These are phyloP conservation scores for Chamaecyparis obtusa DNA, from an alignment of 75 land plant species.

Conservation along the genomic window DNA sequence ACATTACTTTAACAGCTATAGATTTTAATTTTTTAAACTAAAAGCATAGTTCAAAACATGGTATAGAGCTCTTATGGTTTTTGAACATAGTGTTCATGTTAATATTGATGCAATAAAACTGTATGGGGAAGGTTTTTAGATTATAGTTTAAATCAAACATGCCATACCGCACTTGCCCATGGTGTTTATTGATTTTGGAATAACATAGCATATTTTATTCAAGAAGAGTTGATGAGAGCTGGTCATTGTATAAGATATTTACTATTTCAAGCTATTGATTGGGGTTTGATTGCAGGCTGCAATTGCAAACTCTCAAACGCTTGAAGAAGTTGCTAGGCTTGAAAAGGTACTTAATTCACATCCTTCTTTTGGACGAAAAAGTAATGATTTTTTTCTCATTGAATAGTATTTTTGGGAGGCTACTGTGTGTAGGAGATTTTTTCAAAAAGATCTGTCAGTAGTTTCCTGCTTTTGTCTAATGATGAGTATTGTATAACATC, in stretches of 20 bases:
- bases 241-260: background rate
- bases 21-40: background rate
- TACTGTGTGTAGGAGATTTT: background rate
- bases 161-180: background rate
- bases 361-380: background rate
- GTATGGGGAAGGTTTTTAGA: background rate
- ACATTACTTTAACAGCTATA: background rate
- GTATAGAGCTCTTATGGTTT: background rate
- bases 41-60: background rate
- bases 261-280: constrained; percentile 5
- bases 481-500: background rate
- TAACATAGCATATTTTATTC: background rate
- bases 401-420: constrained; percentile 2
- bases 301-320: constrained; percentile 91
- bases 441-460: background rate
- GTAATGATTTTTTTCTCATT: background rate
- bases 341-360: constrained; percentile 58
- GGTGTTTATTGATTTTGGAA: background rate
- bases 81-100: background rate
- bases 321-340: constrained; percentile 93
- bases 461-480: background rate
- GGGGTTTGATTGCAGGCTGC: constrained; percentile 67
- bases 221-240: background rate
- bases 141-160: background rate
- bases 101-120: background rate